Base-by-base conservation (phyloP, 2,329 filamentous ascomycete genomes). In the Trichophaea hybrida region DNA sequence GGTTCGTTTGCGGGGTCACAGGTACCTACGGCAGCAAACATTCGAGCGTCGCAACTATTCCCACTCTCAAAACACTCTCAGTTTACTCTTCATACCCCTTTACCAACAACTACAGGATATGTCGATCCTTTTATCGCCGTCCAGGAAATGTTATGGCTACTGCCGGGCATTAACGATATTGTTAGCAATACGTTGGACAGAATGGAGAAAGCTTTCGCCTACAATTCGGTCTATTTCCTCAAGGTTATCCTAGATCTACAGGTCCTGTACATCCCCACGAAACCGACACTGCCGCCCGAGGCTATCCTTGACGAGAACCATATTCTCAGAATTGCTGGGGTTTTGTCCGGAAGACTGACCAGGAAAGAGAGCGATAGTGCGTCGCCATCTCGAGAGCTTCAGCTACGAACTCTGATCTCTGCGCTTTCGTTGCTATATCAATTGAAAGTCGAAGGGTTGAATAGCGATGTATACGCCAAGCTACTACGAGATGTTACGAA, bases 211-310 rank as follows among this genome's bases (percentile, higher is more conserved):
- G 60, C 62, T n/a, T 66, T 65, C 40, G 65, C 65, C 34, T 66
- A 66, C 46, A 66, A 66, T 57, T 62, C 62, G 5, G 65, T 63
- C 12, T 66, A 63, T 58, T 64, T 66, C 58, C 55, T 66, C 5
- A 66, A 64, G 38, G 60, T 64, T 43, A 59, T 65, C 12, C 58
- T 66, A n/a, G 65, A 66, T 35, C 60, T 66, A n/a, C 65, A 66
- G 56, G 43, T 59, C 13, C 57, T 57, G 17, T 66, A 66, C 53
- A 10, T 49, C 13, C 44, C 55, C 33, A 10, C 49, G 31, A 55
- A 49, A 49, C 57, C 60, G 10, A 40, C 43, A 8, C 61, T 57
- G 10, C 50, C 60, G 35, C n/a, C 46, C n/a, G 56, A 60, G 31
- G 63, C 59, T 13, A 43, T 64, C 38, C 62, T 66, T 8, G 50